A percentile compares a stretch with the other conserved stretches of the same genome.
phyloP scores from a whole-genome alignment of 306 rosid genomes.

The Mimosa pudica region DNA sequence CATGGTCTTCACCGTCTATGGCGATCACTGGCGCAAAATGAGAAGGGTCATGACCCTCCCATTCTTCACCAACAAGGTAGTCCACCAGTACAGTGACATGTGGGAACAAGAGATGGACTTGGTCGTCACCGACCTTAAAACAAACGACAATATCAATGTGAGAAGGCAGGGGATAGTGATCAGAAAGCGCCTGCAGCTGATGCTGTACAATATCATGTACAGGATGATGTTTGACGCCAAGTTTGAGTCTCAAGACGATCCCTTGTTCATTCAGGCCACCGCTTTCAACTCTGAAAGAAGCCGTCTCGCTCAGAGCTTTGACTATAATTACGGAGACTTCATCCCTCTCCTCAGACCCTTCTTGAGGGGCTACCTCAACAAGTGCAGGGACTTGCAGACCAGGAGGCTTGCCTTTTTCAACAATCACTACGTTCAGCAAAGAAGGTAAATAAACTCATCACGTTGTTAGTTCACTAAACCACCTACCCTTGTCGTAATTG shows the following conservation, averaged over 20 bases:
- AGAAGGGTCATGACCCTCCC: constrained; percentile 81
- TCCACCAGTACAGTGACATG: constrained; percentile 63
- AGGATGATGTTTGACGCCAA: constrained; percentile 86
- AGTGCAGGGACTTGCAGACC: constrained; percentile 74
- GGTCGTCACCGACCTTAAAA: constrained; percentile 62
- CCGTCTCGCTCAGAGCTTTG: constrained; percentile 85
- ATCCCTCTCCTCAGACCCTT: constrained; percentile 85
- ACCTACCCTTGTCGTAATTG: no score
- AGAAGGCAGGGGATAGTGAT: constrained; percentile 59
- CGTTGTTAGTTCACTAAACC: no score
- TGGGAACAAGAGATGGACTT: constrained; percentile 85
- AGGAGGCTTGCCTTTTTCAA: constrained; percentile 77
- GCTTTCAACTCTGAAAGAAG: constrained; percentile 79
- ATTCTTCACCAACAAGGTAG: constrained; percentile 86
- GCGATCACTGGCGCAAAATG: constrained; percentile 92
- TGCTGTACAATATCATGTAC: constrained; percentile 82
- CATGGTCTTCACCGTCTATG: constrained; percentile 80
- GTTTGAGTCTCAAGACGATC: constrained; percentile 79
- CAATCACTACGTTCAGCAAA: constrained; percentile 52
- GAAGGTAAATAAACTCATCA: constrained; percentile 46
- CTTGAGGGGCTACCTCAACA: constrained; percentile 69
- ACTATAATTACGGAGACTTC: constrained; percentile 85
- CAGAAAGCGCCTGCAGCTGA: constrained; percentile 66
- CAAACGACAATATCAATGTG: constrained; percentile 40
- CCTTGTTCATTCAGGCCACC: constrained; percentile 74